Base-by-base conservation (phyloP, 768 basidiomycete genomes). In the Suillus cothurnatus region DNA sequence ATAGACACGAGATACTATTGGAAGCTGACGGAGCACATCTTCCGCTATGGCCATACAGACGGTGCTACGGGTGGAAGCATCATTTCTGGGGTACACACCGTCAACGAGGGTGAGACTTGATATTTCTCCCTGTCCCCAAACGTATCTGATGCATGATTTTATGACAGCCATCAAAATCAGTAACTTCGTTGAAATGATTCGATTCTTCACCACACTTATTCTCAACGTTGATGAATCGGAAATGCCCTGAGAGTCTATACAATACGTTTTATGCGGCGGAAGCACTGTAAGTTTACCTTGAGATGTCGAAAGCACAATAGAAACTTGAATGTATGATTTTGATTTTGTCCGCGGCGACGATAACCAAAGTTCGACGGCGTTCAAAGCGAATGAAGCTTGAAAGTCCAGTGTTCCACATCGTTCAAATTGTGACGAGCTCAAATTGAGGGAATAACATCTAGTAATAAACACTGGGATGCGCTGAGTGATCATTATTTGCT, bases 141-240 rank as follows among this genome's bases (percentile, higher is more conserved):
- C 1, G 19, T 41, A 31, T 14, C 64, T 21, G 41, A 55, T 64
- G 15, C 23, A 58, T 52, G 17, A 34, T 43, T 31, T 11, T 8
- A 21, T 45, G 15, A 43, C 65, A 90, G 90, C 79, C 32, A 76
- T 88, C n/a, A 69, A 76, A 11, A 81, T 81, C 1, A 83, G 85
- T 64, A 76, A 78, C 6, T 85, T 90, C 66, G 72, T 91, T 56
- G 89, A 91, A 72, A 83, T 86, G 64, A 86, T 91, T 56, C 79
- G 84, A 31, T 93, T 92, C 77, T 91, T 86, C 72, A 78, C 83
- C 0, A 82, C 82, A 4, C 77, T 92, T 38, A 85, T 92, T n/a
- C 77, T 93, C 47, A 93, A 92, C 67, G 82, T 80, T 2, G 90
- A 92, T 64, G 90, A 92, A 71, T 78, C 83, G 15, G 28, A 49